These are phyloP conservation scores for Moricandia arvensis DNA, from an alignment of 345 rosid species.

Conservation along the genomic window DNA sequence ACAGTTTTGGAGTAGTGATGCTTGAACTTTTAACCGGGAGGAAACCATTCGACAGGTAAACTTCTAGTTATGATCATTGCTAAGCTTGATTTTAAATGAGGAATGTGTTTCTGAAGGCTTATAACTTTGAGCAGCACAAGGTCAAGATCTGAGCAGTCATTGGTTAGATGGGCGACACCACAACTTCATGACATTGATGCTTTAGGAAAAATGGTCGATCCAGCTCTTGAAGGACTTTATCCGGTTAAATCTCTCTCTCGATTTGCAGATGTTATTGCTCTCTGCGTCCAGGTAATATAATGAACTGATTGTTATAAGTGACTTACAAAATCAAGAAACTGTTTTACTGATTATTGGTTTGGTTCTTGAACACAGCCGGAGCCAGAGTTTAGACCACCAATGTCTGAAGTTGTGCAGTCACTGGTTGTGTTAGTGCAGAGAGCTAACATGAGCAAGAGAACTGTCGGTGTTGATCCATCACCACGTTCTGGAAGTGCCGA, in stretches of 20 bases:
- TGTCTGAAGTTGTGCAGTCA: constrained; percentile 97
- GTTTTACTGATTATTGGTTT: background rate
- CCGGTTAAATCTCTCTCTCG: constrained; percentile 96
- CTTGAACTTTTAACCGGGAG: too few relatives aligned
- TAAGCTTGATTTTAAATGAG: background rate
- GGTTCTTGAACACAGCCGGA: constrained; percentile 60
- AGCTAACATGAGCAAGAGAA: constrained; percentile 97
- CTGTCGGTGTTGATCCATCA: constrained; percentile 54
- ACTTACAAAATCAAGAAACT: background rate
- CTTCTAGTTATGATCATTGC: background rate
- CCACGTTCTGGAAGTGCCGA: constrained; percentile 33
- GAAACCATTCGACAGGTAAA: too few relatives aligned
- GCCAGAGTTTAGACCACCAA: constrained; percentile 95
- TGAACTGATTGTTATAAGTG: background rate
- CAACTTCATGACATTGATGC: constrained; percentile 99
- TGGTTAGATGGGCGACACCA: constrained; percentile 99
- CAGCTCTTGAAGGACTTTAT: constrained; percentile 83
- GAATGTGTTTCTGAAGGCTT: background rate
- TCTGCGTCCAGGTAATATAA: constrained; percentile 83
- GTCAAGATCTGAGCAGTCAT: constrained; percentile 84
- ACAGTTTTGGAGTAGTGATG: too few relatives aligned
- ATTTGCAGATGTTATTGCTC: constrained; percentile 96
- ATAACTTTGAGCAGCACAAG: constrained; percentile 58
- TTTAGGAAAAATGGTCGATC: constrained; percentile 91
- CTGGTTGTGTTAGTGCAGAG: constrained; percentile 90